Evolutionary conservation across 2,329 filamentous ascomycete species (phyloP).

Genomic region (Dothideomycetes sp.): DNA sequence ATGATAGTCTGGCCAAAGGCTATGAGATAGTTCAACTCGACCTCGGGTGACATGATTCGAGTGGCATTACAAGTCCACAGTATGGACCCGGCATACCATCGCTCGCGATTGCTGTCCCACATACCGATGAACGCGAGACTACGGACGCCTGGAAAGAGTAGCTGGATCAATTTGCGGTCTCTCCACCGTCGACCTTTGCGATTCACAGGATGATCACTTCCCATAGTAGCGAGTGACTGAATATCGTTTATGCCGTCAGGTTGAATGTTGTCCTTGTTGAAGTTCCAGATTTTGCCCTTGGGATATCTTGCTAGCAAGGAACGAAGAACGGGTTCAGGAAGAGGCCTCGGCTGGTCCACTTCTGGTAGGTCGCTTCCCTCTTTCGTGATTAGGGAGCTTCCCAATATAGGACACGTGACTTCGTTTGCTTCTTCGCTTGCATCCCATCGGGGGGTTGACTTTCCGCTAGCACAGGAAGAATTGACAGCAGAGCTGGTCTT

Average conservation of each 20-base stretch:
- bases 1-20: conserved; percentile 30
- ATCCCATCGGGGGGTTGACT: too few species aligned
- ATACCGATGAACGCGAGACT: conserved; percentile 37
- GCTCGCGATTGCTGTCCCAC: conserved; percentile 30
- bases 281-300: conserved; percentile 23
- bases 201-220: conserved; percentile 1
- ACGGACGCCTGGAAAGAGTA: conserved; percentile 28
- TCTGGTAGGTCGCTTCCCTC: too few species aligned
- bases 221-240: too few species aligned
- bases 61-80: conserved; percentile 30
- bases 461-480: too few species aligned
- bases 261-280: conserved; percentile 16
- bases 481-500: too few species aligned
- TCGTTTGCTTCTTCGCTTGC: too few species aligned
- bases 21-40: conserved; percentile 29
- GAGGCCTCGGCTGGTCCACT: background rate
- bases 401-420: too few species aligned
- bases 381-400: background rate
- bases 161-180: conserved; percentile 2
- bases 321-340: conserved; percentile 12
- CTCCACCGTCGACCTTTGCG: conserved; percentile 5
- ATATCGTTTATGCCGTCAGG: background rate
- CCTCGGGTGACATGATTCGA: conserved; percentile 21
- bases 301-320: conserved; percentile 19
- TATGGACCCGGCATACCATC: conserved; percentile 12